Evolutionary conservation across 2,329 filamentous ascomycete species (phyloP).

Genomic region (Colletotrichum truncatum): DNA sequence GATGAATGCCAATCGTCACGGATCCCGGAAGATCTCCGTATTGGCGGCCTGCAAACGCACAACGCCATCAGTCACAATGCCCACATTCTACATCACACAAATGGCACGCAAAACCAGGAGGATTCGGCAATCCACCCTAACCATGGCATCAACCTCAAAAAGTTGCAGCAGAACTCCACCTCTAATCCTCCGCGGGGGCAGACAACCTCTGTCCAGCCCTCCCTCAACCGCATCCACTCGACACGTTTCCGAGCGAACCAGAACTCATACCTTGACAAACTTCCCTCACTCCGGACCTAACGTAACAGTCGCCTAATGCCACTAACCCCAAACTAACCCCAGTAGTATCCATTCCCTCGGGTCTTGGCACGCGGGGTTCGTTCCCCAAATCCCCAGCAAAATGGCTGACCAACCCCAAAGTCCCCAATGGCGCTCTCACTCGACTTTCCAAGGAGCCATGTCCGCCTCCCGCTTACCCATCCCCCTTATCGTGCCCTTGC

Average conservation of each 20-base stretch:
- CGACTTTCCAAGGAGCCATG: background rate
- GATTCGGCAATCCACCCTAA: background rate
- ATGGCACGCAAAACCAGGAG: background rate
- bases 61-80: background rate
- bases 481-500: background rate
- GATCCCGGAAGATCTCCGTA: background rate
- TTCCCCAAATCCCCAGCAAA: constrained; percentile 1
- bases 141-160: background rate
- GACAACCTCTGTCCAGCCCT: background rate
- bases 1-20: background rate
- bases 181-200: background rate
- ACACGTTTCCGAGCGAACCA: constrained; percentile 21
- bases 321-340: constrained; percentile 11
- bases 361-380: constrained; percentile 29
- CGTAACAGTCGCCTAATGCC: constrained; percentile 2
- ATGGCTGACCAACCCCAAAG: constrained; percentile 22
- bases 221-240: constrained; percentile 1
- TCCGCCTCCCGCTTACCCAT: background rate
- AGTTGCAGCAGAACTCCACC: background rate
- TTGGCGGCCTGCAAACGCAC: background rate
- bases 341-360: constrained; percentile 29
- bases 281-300: constrained; percentile 10
- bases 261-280: background rate
- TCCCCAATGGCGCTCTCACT: background rate
- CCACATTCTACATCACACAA: background rate